Evolutionary conservation across 306 rosid species (phyloP), one percentile per base, ranked within the genome.

Genomic region (Fragaria nilgerrensis): DNA sequence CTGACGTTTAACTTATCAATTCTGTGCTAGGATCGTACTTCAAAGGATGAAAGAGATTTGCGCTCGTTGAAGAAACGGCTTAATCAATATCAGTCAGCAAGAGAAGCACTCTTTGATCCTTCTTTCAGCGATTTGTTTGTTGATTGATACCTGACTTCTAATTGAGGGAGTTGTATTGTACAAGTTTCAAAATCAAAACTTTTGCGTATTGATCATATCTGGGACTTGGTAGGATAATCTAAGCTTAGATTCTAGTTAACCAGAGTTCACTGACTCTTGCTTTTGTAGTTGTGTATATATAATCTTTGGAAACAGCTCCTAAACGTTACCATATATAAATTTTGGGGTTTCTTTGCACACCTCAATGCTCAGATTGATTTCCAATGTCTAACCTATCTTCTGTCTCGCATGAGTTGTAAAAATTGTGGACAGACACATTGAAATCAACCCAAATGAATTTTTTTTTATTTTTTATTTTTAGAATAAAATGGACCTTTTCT

Each of bases 31-130:
- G 96, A 95, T 72, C 91, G 92, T 32, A 78, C 79, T 56, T 86
- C 96, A 20, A 91, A 88, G 75, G 70, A 88, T n/a, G 97, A 88
- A 82, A 95, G 99, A 79, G 97, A 90, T 15, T 74, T 95, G 78
- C 97, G 99, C 53, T 87, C 97, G 45, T 76, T 92, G 88, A 95
- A 92, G 94, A 95, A 95, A 75, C 97, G 93, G 43, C 84, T 95
- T 6, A 92, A 88, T 77, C 76, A 84, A 80, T 95, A 85, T 80
- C 78, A 77, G 77, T 92, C 97, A 29, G 89, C 96, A 81, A 91
- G 85, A 84, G 99, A 95, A 85, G 96, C 99, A 70, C 77, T 92
- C 75, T 62, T 73, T 59, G 97, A 92, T 79, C 87, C 94, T 23
- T 92, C 85, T 81, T 95, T 95, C 84, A 48, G 70, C 56, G 89